phyloP scores from a whole-genome alignment of 2,329 filamentous ascomycete genomes.

The Colletotrichum lindemuthianum region DNA sequence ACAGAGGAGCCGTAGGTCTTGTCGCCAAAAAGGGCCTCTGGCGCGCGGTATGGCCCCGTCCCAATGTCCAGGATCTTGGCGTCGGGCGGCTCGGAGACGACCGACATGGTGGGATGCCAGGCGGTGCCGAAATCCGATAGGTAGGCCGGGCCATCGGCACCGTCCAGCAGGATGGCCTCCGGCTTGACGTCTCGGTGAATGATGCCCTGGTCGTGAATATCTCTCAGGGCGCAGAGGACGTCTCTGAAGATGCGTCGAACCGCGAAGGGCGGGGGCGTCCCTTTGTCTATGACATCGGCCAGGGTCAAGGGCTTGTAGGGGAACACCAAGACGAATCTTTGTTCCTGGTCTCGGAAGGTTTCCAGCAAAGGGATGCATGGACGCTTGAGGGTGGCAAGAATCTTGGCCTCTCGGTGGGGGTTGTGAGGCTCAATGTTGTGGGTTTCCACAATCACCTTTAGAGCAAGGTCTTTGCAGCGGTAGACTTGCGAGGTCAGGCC shows the following conservation, averaged over 20 bases:
- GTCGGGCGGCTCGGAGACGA: conserved; percentile 69
- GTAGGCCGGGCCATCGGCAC: conserved; percentile 75
- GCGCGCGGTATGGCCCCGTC: conserved; percentile 89
- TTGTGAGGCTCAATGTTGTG: conserved; percentile 83
- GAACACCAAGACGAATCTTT: conserved; percentile 82
- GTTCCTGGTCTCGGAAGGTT: conserved; percentile 76
- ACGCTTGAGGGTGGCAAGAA: conserved; percentile 70
- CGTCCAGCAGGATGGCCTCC: conserved; percentile 81
- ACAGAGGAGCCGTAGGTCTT: conserved; percentile 75
- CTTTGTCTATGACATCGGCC: conserved; percentile 69
- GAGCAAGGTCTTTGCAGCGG: conserved; percentile 70
- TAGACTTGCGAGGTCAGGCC: conserved; percentile 89
- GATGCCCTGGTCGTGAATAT: conserved; percentile 79
- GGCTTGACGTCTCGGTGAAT: conserved; percentile 96
- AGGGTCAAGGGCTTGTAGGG: conserved; percentile 84
- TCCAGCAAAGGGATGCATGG: conserved; percentile 75
- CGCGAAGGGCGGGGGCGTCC: conserved; percentile 44
- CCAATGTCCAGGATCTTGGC: conserved; percentile 92
- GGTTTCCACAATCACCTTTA: conserved; percentile 87
- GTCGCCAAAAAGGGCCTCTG: conserved; percentile 90
- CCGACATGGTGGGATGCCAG: conserved; percentile 74
- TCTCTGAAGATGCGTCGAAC: conserved; percentile 66
- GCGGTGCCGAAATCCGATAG: conserved; percentile 94
- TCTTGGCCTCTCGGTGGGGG: conserved; percentile 79
- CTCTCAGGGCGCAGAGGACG: conserved; percentile 74